Base-by-base conservation (phyloP, 2,329 filamentous ascomycete species). In the Clonostachys rosea region DNA sequence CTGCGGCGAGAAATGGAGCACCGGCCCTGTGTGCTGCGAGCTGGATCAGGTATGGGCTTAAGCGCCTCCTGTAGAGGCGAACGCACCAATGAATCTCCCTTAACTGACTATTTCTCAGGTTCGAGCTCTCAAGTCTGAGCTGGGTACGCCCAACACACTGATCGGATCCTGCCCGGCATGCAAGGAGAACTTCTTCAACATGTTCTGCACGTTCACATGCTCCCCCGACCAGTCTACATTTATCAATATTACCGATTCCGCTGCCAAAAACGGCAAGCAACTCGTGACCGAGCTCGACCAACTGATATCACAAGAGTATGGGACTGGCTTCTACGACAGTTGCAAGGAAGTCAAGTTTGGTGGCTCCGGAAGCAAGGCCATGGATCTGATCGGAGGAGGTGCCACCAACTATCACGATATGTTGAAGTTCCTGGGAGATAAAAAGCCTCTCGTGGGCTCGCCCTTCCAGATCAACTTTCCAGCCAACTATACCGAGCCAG, bases 291-390 rank as follows among this genome's bases (percentile, higher is more conserved):
- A 96, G 69, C 71, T 99, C 18, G 91, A 96, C 61, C 92, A 96
- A 60, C 73, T 97, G 6, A 83, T 96, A 56, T 89, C 90, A 3
- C 77, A 91, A 48, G 76, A 87, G 46, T 97, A 95, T 63, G 91
- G 90, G 40, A 77, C 81, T 9, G 91, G 88, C 2, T 95, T 99
- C 71, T 99, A 91, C 64, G 80, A 96, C 67, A 99, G 94, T 69
- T 99, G 94, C 74, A 97, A 97, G 69, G 91, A 99, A 65, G 92
- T 99, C 68, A 99, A 99, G 63, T 96, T 97, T 59, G 94, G 94
- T 35, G 87, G 91, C 7, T 91, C 92, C 40, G 96, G 96, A 61
- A 87, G 89, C 50, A 91, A 87, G 59, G 94, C 92, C 14, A 99
- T 99, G 80, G 87, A 92, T 57, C 84, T 99, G 57, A 97, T 99